Evolutionary conservation across 805 yeast genomes (phyloP).

Genomic region (Candida sanyiensis): DNA sequence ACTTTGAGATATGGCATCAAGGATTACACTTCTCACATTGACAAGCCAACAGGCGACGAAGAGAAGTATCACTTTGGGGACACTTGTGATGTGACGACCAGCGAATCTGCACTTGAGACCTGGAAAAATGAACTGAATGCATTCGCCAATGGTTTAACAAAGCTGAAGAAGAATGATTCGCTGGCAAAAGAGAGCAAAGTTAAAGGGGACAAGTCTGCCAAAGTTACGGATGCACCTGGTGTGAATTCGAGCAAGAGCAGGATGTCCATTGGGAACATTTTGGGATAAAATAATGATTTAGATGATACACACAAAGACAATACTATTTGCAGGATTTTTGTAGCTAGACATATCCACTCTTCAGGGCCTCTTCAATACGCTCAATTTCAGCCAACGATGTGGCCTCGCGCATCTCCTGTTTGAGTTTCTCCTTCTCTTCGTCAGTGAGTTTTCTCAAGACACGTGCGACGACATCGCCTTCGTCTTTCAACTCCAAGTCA

Average conservation of each 20-base stretch:
- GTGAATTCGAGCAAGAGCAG: conserved; percentile 10
- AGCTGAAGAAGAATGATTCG: background rate
- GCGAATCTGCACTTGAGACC: background rate
- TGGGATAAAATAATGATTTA: conserved; percentile 11
- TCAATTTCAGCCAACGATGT: conserved; percentile 70
- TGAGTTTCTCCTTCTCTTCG: conserved; percentile 46
- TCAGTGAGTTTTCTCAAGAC: conserved; percentile 44
- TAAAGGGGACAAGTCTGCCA: background rate
- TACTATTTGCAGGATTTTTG: background rate
- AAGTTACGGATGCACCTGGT: conserved; percentile 16
- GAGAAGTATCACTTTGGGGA: conserved; percentile 5
- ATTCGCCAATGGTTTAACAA: conserved; percentile 1
- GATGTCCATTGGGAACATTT: conserved; percentile 22
- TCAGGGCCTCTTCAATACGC: conserved; percentile 52
- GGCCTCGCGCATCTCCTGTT: conserved; percentile 54
- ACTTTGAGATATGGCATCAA: background rate
- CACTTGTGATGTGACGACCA: conserved; percentile 7
- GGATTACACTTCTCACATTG: conserved; percentile 2
- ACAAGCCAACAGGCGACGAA: background rate
- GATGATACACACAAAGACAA: background rate
- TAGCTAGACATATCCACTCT: conserved; percentile 30
- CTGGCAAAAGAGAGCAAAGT: too few species aligned
- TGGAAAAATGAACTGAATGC: conserved; percentile 1
- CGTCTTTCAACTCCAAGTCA: conserved; percentile 15
- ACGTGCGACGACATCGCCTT: conserved; percentile 30